A percentile compares a stretch with the other conserved stretches of the same genome.
These are phyloP conservation scores for Trifolium dubium DNA, from an alignment of 306 rosid genomes.

Conservation along the genomic window DNA sequence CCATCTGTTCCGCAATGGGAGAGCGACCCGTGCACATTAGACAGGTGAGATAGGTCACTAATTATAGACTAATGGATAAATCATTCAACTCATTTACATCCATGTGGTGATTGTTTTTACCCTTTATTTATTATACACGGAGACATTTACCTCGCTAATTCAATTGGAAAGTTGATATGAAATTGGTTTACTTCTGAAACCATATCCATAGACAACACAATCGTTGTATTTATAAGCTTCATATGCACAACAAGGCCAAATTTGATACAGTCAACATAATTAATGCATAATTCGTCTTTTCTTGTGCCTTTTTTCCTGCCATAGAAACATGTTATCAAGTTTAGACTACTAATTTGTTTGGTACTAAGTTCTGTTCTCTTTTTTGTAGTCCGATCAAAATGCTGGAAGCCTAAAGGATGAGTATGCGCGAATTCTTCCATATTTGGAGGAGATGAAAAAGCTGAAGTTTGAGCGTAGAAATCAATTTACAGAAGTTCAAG, in stretches of 20 bases:
- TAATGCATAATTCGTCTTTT: slow-evolving; percentile 14
- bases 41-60: slow-evolving; percentile 61
- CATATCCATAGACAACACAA: not conserved
- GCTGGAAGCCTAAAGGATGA: slow-evolving; percentile 89
- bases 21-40: slow-evolving; percentile 88
- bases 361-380: slow-evolving; percentile 5
- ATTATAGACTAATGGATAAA: not conserved
- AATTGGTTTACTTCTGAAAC: not conserved
- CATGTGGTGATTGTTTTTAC: not conserved
- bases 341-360: slow-evolving; percentile 13
- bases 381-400: slow-evolving; percentile 76
- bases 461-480: slow-evolving; percentile 68
- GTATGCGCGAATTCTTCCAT: slow-evolving; percentile 74
- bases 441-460: slow-evolving; percentile 92
- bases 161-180: not conserved
- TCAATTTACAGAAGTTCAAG: slow-evolving; percentile 74
- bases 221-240: not conserved
- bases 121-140: not conserved
- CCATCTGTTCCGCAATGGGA: slow-evolving; percentile 96
- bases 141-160: not conserved
- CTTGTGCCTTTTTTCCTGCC: not conserved
- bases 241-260: not conserved
- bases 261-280: not conserved
- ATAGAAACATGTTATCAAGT: slow-evolving; percentile 17
- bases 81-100: not conserved